Evolutionary conservation across 371 early-diverging fungal genomes (phyloP).

Genomic region (Chytridiales sp.): DNA sequence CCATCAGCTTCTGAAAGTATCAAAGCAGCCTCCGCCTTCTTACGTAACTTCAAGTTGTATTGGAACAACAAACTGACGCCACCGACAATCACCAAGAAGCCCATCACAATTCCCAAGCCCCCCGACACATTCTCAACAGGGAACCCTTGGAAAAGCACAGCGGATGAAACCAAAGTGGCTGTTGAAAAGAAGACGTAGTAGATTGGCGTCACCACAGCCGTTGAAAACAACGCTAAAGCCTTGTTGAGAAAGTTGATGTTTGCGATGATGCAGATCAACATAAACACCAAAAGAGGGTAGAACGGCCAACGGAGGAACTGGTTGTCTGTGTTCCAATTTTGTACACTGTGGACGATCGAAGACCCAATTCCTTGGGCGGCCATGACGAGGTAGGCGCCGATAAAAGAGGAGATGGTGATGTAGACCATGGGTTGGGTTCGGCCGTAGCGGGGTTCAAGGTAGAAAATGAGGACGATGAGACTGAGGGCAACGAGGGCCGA

Average conservation of each 20-base stretch:
- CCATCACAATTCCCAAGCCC: slow-evolving; percentile 40
- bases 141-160: slow-evolving; percentile 51
- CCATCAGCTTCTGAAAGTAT: too few species aligned
- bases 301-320: slow-evolving; percentile 45
- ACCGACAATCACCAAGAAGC: slow-evolving; percentile 44
- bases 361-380: slow-evolving; percentile 44
- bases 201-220: slow-evolving; percentile 56
- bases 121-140: slow-evolving; percentile 27
- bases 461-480: slow-evolving; percentile 66
- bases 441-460: slow-evolving; percentile 51
- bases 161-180: slow-evolving; percentile 47
- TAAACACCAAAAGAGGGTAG: slow-evolving; percentile 46
- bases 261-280: slow-evolving; percentile 33
- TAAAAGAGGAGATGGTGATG: slow-evolving; percentile 83
- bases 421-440: slow-evolving; percentile 73
- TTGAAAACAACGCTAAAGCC: slow-evolving; percentile 45
- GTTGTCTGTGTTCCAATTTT: slow-evolving; percentile 37
- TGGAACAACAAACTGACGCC: slow-evolving; percentile 47
- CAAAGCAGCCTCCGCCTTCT: neutral
- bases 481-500: slow-evolving; percentile 57
- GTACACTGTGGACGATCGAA: slow-evolving; percentile 43
- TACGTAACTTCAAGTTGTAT: slow-evolving; percentile 29
- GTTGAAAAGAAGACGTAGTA: slow-evolving; percentile 59
- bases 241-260: slow-evolving; percentile 55
- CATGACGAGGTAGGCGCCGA: slow-evolving; percentile 63